phyloP scores from a whole-genome alignment of 192 early-diverging fungal genomes.

The Jimgerdemannia lactiflua region DNA sequence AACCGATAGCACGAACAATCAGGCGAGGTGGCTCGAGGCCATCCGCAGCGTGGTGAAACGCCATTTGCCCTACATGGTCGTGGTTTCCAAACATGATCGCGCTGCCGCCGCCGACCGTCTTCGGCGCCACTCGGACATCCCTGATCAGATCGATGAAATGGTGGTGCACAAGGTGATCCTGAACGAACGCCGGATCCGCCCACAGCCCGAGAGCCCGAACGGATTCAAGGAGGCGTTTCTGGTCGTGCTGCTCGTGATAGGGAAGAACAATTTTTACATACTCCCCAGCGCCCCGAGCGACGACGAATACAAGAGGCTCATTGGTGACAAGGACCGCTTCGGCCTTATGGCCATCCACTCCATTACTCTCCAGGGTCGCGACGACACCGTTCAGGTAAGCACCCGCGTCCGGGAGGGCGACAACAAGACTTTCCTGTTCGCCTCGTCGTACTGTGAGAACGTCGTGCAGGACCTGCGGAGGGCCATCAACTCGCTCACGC shows the following conservation, averaged over 20 bases:
- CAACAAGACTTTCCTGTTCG: constrained; percentile 12
- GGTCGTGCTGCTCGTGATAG: constrained; percentile 19
- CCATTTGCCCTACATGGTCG: constrained; percentile 4
- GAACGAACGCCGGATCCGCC: constrained; percentile 9
- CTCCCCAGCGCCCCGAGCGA: constrained; percentile 7
- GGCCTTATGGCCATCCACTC: constrained; percentile 24
- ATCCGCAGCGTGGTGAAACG: constrained; percentile 8
- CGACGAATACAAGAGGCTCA: constrained; percentile 13
- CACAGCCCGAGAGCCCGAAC: neutral
- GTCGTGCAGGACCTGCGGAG: constrained; percentile 23
- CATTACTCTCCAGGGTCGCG: constrained; percentile 9
- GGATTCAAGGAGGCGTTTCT: constrained; percentile 19
- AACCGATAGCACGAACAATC: constrained; percentile 7
- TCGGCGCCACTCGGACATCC: constrained; percentile 15
- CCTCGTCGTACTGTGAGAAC: constrained; percentile 16
- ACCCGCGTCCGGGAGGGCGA: constrained; percentile 8
- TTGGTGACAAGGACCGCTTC: constrained; percentile 21
- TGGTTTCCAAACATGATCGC: neutral
- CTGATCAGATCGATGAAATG: constrained; percentile 13
- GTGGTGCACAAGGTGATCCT: constrained; percentile 21
- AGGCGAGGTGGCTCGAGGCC: constrained; percentile 20
- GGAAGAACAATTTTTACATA: constrained; percentile 27
- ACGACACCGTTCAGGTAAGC: constrained; percentile 23
- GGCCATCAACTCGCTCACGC: constrained; percentile 17
- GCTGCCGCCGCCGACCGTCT: constrained; percentile 12